Evolutionary conservation across 495 filamentous ascomycete genomes (phyloP), one percentile per base, ranked within the genome.

Genomic region (Penicillium salamii): DNA sequence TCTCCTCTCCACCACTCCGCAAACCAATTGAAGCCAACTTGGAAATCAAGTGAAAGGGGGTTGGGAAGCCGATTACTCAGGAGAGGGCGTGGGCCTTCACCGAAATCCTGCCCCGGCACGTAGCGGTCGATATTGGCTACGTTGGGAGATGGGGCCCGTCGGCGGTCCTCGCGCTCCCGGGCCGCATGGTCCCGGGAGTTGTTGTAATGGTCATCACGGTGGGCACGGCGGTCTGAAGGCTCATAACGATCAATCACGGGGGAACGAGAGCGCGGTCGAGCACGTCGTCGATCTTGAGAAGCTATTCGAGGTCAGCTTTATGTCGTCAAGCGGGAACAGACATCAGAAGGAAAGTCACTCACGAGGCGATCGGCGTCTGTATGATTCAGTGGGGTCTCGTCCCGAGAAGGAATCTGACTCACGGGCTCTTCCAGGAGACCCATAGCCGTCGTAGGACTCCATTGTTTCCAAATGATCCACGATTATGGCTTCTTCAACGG

Each of bases 21-120:
- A 62, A 95, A 99, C 69, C 85, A 97, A 19, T 87, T 96, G 71
- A 97, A 97, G 0, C 93, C 92, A 40, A 96, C 93, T 65, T 97
- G 91, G 54, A 87, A 95, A 12, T 96, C 87, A 8, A 97, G 76
- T 41, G 80, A 86, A 44, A 91, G 74, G 6, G 93, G 93, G 55
- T 97, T 89, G 13, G 83, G 77, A 28, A 96, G 65, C 3, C 87
- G 89, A 57, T 95, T 95, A 3, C 72, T 70, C 7, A 79, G 70
- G n/a, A 86, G 67, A 8, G 74, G 69, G 12, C 86, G 79, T 14
- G 77, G 76, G 23, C 71, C 73, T 13, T 67, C 61, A 17, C 71
- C 72, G 13, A 67, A 59, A 42, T 87, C 86, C 59, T 93, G 88
- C 7, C 92, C 90, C 2, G 93, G 93, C 19, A 97, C 88, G 67